These are phyloP conservation scores for Petunia axillaris DNA, from an alignment of 257 asterid genomes.

Conservation along the genomic window DNA sequence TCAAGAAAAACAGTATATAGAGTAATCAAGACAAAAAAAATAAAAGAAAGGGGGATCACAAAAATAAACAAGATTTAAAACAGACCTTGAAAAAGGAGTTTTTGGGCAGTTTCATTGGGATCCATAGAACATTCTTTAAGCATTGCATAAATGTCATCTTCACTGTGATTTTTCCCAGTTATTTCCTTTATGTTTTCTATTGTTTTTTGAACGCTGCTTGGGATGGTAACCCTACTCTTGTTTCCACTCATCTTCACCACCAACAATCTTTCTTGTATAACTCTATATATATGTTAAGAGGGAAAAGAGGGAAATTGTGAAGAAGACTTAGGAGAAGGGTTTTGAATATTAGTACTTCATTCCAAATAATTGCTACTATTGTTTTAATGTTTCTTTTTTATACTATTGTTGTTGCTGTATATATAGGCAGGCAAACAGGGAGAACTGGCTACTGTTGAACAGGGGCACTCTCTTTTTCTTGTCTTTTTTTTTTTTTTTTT, in stretches of 20 bases:
- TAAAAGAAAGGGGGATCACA: conserved; percentile 34
- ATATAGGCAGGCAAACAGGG: not conserved
- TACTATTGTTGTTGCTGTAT: too few relatives aligned
- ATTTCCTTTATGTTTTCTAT: conserved; percentile 85
- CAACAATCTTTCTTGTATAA: conserved; percentile 11
- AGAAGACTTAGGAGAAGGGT: conserved; percentile 28
- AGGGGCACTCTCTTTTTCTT: not conserved
- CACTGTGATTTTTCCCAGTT: conserved; percentile 78
- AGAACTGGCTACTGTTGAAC: not conserved
- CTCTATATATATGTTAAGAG: not conserved
- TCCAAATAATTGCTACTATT: not conserved
- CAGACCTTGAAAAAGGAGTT: conserved; percentile 83
- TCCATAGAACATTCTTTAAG: conserved; percentile 93
- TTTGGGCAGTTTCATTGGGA: conserved; percentile 89
- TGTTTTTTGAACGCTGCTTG: conserved; percentile 68
- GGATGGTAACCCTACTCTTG: conserved; percentile 73
- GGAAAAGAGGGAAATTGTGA: conserved; percentile 8
- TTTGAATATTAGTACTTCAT: conserved; percentile 16
- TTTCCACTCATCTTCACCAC: conserved; percentile 67
- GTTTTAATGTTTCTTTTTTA: not conserved
- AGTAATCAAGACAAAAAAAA: conserved; percentile 18
- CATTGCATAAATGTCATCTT: conserved; percentile 91
- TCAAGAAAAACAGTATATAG: not conserved
- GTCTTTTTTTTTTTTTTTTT: not conserved
- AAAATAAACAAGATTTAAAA: conserved; percentile 41